Evolutionary conservation across 1,284 basidiomycete genomes (phyloP).

Genomic region (Earliella scabrosa): DNA sequence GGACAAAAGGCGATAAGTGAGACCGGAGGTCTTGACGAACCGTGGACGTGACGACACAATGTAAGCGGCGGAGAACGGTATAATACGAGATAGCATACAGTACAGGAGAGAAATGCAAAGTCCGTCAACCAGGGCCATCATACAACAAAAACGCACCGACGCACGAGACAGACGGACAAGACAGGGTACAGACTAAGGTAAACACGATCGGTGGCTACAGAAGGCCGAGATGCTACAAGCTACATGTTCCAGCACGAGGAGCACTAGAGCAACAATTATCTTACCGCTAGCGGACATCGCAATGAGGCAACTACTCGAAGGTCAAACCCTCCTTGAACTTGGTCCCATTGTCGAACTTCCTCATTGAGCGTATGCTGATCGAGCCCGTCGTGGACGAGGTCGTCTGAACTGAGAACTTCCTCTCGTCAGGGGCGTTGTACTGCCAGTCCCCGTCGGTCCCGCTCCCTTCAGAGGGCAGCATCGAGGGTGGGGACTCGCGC

Average conservation of each 20-base stretch:
- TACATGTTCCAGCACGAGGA: not conserved
- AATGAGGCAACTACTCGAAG: not conserved
- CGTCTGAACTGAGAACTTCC: constrained; percentile 29
- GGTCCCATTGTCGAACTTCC: constrained; percentile 36
- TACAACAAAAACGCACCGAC: not conserved
- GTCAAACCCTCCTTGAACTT: constrained; percentile 33
- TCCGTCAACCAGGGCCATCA: not conserved
- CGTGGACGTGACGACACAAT: no score
- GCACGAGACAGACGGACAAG: not conserved
- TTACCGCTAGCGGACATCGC: not conserved
- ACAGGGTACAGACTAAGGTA: not conserved
- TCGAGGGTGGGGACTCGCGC: not conserved
- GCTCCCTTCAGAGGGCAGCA: not conserved
- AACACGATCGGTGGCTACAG: not conserved
- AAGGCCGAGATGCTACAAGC: not conserved
- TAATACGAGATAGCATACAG: no score
- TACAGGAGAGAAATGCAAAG: not conserved
- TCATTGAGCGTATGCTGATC: constrained; percentile 28
- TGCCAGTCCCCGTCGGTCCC: constrained; percentile 2
- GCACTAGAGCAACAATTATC: not conserved
- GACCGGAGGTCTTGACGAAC: not conserved
- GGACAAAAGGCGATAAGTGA: not conserved
- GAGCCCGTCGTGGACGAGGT: constrained; percentile 4
- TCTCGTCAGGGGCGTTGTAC: constrained; percentile 14
- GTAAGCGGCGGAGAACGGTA: no score